These are phyloP conservation scores for Eucalyptus cloeziana DNA, from an alignment of 345 rosid species.

Conservation along the genomic window DNA sequence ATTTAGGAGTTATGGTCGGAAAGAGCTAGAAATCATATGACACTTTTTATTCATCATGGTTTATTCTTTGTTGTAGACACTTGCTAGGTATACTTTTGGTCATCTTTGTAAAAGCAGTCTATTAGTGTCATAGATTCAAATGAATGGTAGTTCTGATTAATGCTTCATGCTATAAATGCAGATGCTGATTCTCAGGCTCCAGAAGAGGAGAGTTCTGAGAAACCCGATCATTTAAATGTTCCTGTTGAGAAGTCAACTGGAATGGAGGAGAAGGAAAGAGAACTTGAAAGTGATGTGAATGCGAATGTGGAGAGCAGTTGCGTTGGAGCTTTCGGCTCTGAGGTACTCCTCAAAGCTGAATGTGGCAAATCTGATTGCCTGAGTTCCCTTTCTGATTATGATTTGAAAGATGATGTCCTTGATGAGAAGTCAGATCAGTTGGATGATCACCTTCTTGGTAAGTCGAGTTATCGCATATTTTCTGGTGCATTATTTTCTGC, in stretches of 20 bases:
- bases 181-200: constrained; percentile 2
- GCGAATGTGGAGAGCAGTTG: neutral
- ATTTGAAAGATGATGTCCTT: neutral
- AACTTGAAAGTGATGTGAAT: neutral
- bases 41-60: neutral
- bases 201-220: neutral
- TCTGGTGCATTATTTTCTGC: neutral
- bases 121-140: neutral
- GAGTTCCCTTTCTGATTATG: constrained; percentile 2
- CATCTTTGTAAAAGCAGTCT: neutral
- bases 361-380: neutral
- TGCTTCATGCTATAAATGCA: neutral
- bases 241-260: neutral
- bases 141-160: neutral
- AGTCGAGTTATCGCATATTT: neutral
- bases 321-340: neutral
- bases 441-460: neutral
- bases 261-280: neutral
- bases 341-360: neutral
- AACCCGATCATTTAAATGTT: too few relatives aligned
- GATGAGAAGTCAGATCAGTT: neutral
- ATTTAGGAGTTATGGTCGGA: neutral
- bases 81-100: neutral
- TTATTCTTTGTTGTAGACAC: neutral
- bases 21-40: neutral